phyloP scores from a whole-genome alignment of 2,329 filamentous ascomycete genomes.

The Arthrobotrys megalospora region DNA sequence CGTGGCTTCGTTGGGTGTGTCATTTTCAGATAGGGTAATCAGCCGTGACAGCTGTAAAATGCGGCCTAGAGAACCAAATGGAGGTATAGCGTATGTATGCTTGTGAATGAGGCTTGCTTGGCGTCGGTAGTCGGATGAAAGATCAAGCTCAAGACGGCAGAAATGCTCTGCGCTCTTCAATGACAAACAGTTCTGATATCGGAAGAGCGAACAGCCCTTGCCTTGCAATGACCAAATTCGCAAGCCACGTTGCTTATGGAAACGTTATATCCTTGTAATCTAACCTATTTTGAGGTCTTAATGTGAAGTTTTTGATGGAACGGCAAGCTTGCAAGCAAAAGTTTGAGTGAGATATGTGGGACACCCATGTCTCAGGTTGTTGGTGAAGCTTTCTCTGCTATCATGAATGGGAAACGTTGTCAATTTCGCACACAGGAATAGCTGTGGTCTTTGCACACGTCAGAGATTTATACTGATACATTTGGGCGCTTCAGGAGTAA shows the following conservation, averaged over 20 bases:
- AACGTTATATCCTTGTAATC: background rate
- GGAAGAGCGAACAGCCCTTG: background rate
- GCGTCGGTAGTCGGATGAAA: constrained; percentile 4
- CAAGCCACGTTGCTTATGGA: constrained; percentile 18
- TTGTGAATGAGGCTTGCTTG: constrained; percentile 22
- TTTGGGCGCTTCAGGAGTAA: background rate
- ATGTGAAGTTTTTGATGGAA: constrained; percentile 6
- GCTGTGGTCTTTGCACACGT: background rate
- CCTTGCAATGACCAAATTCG: background rate
- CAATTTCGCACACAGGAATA: constrained; percentile 11
- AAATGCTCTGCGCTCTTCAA: constrained; percentile 9
- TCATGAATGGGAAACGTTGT: background rate
- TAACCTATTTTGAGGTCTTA: constrained; percentile 9
- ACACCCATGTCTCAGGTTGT: background rate
- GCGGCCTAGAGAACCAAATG: background rate
- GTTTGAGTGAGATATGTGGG: background rate
- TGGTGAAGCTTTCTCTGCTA: background rate
- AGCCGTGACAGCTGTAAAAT: constrained; percentile 10
- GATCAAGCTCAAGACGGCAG: background rate
- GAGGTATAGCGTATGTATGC: constrained; percentile 1
- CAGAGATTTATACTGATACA: background rate
- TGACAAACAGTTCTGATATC: background rate
- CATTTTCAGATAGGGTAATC: constrained; percentile 18
- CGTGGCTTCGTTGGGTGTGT: background rate
- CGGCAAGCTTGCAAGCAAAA: background rate